These are phyloP conservation scores for barley (Hordeum vulgare) DNA, from an alignment of 176 grass and related monocot species.

Conservation along the genomic window DNA sequence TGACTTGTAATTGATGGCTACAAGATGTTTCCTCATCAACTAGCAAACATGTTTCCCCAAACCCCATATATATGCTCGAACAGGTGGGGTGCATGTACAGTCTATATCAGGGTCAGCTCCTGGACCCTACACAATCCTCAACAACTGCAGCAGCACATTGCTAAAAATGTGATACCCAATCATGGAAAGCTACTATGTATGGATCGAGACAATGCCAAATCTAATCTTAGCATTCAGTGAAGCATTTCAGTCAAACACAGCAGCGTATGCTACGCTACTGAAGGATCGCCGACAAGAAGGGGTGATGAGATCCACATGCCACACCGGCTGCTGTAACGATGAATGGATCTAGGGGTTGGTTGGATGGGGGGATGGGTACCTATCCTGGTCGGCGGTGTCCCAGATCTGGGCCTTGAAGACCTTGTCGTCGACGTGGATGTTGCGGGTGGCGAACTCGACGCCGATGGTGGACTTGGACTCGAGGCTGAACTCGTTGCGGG, in stretches of 20 bases:
- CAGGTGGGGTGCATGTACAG: not conserved
- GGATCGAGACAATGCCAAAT: not conserved
- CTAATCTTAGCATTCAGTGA: not conserved
- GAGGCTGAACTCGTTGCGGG: conserved; percentile 86
- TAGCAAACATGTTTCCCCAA: not conserved
- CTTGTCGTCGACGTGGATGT: conserved; percentile 65
- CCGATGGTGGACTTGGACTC: conserved; percentile 99
- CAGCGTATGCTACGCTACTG: not conserved
- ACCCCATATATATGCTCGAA: too few relatives aligned
- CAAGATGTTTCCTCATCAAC: not conserved
- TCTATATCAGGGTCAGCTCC: not conserved
- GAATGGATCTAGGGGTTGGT: conserved; percentile 22
- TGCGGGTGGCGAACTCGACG: conserved; percentile 89
- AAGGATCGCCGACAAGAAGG: not conserved
- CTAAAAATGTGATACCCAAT: not conserved
- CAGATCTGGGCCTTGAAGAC: conserved; percentile 89
- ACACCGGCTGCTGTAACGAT: not conserved
- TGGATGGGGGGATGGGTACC: conserved; percentile 21
- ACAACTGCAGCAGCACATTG: not conserved
- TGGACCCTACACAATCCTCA: conserved; percentile 9
- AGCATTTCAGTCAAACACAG: not conserved
- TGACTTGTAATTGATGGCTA: not conserved
- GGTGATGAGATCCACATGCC: conserved; percentile 18
- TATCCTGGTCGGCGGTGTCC: conserved; percentile 72
- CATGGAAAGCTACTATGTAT: not conserved